Evolutionary conservation across 148 eudicot species (phyloP).

Genomic region (Drosera capensis): DNA sequence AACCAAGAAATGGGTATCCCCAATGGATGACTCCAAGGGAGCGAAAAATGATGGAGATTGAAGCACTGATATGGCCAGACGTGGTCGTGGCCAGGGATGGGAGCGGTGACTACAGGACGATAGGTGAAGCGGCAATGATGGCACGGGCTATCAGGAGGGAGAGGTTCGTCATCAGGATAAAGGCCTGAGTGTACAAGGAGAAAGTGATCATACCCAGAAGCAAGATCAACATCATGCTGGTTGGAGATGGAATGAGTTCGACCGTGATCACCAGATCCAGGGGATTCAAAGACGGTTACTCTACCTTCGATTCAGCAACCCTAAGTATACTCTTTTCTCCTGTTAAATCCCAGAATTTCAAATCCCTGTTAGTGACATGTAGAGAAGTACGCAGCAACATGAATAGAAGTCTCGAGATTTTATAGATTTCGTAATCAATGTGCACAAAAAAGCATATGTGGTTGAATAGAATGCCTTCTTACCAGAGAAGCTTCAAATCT

Average conservation of each 20-base stretch:
- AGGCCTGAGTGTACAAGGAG: conserved; percentile 37
- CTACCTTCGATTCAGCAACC: conserved; percentile 49
- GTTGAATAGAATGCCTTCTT: no score
- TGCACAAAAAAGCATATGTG: no score
- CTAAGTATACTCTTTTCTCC: conserved; percentile 22
- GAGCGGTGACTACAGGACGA: conserved; percentile 21
- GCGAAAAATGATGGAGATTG: conserved; percentile 14
- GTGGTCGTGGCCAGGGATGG: conserved; percentile 39
- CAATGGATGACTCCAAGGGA: conserved; percentile 20
- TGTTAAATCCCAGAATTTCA: background rate
- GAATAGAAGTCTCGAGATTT: no score
- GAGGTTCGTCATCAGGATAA: conserved; percentile 35
- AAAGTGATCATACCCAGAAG: conserved; percentile 40
- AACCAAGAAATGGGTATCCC: conserved; percentile 6
- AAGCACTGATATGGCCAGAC: conserved; percentile 7
- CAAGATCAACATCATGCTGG: conserved; percentile 39
- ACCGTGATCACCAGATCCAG: conserved; percentile 43
- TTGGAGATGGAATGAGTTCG: conserved; percentile 48
- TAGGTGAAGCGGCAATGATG: conserved; percentile 31
- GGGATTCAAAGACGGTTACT: conserved; percentile 40
- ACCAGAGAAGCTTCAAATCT: no score
- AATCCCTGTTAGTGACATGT: background rate
- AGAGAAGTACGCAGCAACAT: background rate
- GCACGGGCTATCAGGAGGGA: conserved; percentile 35
- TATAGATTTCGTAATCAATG: no score